Evolutionary conservation across 2,329 filamentous ascomycete species (phyloP), one percentile per base, ranked within the genome.

Genomic region (Emergomyces orientalis): DNA sequence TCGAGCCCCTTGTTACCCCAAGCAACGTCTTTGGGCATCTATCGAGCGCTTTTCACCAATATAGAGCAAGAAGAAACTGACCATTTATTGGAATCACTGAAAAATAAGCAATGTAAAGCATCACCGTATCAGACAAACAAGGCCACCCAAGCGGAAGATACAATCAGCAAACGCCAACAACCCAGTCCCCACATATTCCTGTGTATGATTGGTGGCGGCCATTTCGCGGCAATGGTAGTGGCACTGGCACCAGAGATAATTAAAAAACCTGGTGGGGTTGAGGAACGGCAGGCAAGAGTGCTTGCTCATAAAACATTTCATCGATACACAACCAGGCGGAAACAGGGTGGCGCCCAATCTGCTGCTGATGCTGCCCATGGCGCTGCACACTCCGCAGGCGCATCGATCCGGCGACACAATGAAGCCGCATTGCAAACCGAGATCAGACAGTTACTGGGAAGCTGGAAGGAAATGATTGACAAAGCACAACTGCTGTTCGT

Each of bases 281-380:
- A 96, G 72, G 91, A 95, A 67, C 84, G 90, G 61, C 89, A 96
- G 71, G 91, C 93, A 6, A 88, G 88, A 0, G 90, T 97, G 0
- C 82, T 97, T 54, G 93, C 91, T 0, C 93, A 97, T 76, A 99
- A 99, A 79, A 97, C 93, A 0, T 99, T 97, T 75, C 95, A 99
- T 75, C 85, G 94, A 63, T 99, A 99, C 73, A 99, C 95, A 0
- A 99, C 94, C 6, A 84, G 94, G 67, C 84, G 94, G 68, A 99
- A 99, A 74, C 94, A 99, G 75, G 94, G 94, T 80, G 94, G 95
- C 51, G 88, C 91, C 13, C 94, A 99, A 74, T 95, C 92, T 2
- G 88, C 93, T 34, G 97, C 91, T 73, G 94, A 99, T 74, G 89
- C 90, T 65, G 85, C 92, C n/a, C 96, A 96, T 72, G 93, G 94